Base-by-base conservation (phyloP, 257 asterid species). In the Jasminum sambac region DNA sequence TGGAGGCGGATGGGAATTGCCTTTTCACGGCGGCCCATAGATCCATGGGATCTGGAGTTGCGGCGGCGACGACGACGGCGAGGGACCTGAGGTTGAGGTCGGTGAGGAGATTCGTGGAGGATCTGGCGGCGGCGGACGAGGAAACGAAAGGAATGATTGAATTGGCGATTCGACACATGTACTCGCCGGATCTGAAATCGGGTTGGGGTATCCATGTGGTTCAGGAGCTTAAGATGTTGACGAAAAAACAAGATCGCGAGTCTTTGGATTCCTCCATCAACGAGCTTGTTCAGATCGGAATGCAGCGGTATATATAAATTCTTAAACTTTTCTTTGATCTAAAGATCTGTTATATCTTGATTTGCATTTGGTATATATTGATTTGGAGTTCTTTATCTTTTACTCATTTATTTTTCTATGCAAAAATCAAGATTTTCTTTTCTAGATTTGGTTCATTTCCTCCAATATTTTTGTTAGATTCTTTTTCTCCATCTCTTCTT, bases 161-260 rank as follows among this genome's bases (percentile, higher is more conserved):
- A 60, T 73, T 85, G 70, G 96, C 84, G 64, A 89, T 94, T 67
- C 75, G 83, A 81, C 80, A 89, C 66, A 86, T 94, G 99, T 94
- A 94, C 52, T 76, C 87, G 67, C 99, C 98, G 61, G 98, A 95
- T 95, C 93, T 95, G 84, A 88, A 74, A 39, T 72, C 84, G 9
- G 99, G 99, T 0, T 95, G 99, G 99, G 99, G 98, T 5, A 76
- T 94, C 67, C 96, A 94, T 69, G 95, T 91, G 25, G 92, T 91
- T n/a, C 99, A 94, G 87, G 98, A 91, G 85, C 79, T 89, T 21
- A 94, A 94, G 75, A 58, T 94, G 55, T 73, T 94, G 81, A 96
- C 90, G 0, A 86, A 74, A 80, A 94, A 91, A 66, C 78, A 66
- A 65, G 96, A 91, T 81, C 86, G 99, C 0, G 80, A 70, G 61